Evolutionary conservation across 2,329 filamentous ascomycete genomes (phyloP), one percentile per base, ranked within the genome.

Genomic region (Claviceps spartinae): DNA sequence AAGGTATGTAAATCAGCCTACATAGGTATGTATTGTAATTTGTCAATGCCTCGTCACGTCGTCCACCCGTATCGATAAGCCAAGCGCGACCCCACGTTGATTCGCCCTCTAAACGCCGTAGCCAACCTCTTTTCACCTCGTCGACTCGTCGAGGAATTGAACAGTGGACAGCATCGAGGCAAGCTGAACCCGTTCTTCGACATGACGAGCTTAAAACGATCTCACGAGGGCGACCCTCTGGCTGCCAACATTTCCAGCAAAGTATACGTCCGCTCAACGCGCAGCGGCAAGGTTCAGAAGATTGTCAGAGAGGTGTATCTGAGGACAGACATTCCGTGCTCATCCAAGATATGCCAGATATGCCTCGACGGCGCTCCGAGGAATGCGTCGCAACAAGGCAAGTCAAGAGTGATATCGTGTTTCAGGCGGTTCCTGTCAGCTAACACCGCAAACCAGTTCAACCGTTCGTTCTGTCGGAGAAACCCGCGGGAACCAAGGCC

Each of bases 231-330:
- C 26, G 77, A 80, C 52, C 69, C 76, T 11, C 65, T 73, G 54
- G 77, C 82, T 34, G 75, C 83, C 47, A 95, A 86, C 64, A 85
- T 97, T 58, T 91, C 89, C 36, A 96, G 86, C 78, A 98, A 97
- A 72, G 82, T 94, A 61, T 98, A 94, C 65, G 87, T 98, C 57
- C 81, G 93, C 55, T 96, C 93, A 26, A 95, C 91, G 47, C 90
- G 88, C 69, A 93, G 83, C 68, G 93, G 93, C 69, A 96, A 96
- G 73, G 91, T 97, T 54, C 93, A 97, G 69, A 98, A 98, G 76
- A 94, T 98, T 63, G 93, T 98, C 59, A 83, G 90, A 62, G 93
- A 98, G 73, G 78, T 97, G 57, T 98, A 98, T 69, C 77, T 98
- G 55, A 82, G 93, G 67, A 87, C 91, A 71, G 93, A 98, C 67